A percentile compares a stretch with the other conserved stretches of the same genome.
Evolutionary conservation across 257 asterid genomes (phyloP).

Genomic region (Handroanthus guayacan): DNA sequence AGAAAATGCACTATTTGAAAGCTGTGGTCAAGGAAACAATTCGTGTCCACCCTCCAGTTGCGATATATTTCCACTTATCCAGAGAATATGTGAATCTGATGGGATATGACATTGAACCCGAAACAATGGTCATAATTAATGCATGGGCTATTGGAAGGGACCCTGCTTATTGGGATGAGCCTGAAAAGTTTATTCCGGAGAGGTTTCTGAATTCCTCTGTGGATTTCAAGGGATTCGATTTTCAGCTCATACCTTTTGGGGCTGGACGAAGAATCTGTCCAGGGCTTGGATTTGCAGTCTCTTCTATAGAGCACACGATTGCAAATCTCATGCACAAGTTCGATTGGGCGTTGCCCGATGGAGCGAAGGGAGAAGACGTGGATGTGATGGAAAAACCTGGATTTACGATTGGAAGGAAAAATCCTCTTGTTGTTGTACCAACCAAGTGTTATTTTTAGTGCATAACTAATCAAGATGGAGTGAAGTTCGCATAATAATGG

Average conservation of each 20-base stretch:
- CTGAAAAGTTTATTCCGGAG: constrained; percentile 40
- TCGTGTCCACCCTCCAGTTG: constrained; percentile 10
- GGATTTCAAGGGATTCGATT: constrained; percentile 37
- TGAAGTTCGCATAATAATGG: too few relatives aligned
- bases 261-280: constrained; percentile 44
- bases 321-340: constrained; percentile 45
- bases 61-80: background rate
- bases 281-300: constrained; percentile 28
- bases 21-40: constrained; percentile 37
- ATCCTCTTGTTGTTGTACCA: constrained; percentile 39
- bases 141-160: constrained; percentile 41
- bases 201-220: constrained; percentile 38
- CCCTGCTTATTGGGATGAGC: constrained; percentile 38
- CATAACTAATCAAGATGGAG: background rate
- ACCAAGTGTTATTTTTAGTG: constrained; percentile 6
- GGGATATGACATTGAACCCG: constrained; percentile 32
- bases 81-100: constrained; percentile 24
- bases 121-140: constrained; percentile 28
- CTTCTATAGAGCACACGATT: constrained; percentile 20
- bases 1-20: constrained; percentile 32
- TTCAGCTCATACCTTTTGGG: constrained; percentile 45
- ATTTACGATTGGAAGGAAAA: constrained; percentile 19
- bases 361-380: constrained; percentile 35
- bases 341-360: constrained; percentile 43
- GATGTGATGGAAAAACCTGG: constrained; percentile 43